These are phyloP conservation scores for Dovyalis caffra DNA, from an alignment of 345 rosid genomes.

Conservation along the genomic window DNA sequence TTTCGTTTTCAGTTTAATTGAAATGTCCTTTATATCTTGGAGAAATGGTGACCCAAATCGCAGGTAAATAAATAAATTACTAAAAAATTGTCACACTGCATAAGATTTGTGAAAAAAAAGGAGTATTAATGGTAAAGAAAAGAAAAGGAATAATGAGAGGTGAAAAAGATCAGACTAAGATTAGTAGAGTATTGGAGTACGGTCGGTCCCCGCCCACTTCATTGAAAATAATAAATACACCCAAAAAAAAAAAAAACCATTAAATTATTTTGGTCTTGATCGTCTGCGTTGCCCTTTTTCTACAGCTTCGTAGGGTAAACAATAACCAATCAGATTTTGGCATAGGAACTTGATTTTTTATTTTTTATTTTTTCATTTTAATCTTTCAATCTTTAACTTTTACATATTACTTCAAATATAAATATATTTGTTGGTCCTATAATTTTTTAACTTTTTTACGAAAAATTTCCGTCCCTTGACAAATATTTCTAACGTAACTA, in stretches of 20 bases:
- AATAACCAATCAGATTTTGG: no score
- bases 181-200: background rate
- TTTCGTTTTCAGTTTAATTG: background rate
- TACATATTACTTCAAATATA: no score
- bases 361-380: no score
- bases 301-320: no score
- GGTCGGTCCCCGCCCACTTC: constrained; percentile 1
- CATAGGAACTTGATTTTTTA: no score
- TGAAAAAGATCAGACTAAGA: background rate
- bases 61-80: background rate
- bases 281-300: no score
- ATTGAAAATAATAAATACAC: background rate
- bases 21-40: background rate
- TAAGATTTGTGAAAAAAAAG: background rate
- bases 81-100: background rate
- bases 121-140: background rate
- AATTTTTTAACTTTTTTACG: no score
- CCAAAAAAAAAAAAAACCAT: background rate
- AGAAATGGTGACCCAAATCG: background rate
- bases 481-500: no score
- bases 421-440: no score
- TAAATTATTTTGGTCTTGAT: no score
- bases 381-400: no score
- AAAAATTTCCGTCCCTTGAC: no score
- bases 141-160: background rate